Percentiles rank a stretch among this genome's conserved stretches.
Conservation (phyloP, 352 stramenopile species). For the Bremia lactucae region DNA sequence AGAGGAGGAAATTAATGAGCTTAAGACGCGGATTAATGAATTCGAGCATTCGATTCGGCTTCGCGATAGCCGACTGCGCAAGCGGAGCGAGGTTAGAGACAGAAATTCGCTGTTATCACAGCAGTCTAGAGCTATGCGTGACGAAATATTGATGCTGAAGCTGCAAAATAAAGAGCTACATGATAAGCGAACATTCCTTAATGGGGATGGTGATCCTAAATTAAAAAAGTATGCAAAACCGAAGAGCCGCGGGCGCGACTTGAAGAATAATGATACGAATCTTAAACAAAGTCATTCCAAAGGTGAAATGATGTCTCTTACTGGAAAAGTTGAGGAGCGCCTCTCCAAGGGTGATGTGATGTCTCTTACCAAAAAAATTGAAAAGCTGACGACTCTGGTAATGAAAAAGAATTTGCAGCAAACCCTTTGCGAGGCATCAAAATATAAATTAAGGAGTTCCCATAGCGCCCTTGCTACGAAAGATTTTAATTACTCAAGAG, state of each 20-base stretch:
- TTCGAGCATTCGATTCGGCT: slow-evolving; percentile 11
- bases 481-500: slow-evolving; percentile 35
- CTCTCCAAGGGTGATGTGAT: slow-evolving; percentile 33
- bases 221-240: slow-evolving; percentile 29
- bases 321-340: too few species aligned
- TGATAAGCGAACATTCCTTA: slow-evolving; percentile 7
- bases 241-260: slow-evolving; percentile 32
- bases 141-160: slow-evolving; percentile 37
- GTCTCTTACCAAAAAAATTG: slow-evolving; percentile 34
- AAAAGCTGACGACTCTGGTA: slow-evolving; percentile 36
- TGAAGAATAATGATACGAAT: slow-evolving; percentile 38
- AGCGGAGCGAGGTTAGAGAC: slow-evolving; percentile 2
- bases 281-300: slow-evolving; percentile 40
- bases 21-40: slow-evolving; percentile 24
- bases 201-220: slow-evolving; percentile 2
- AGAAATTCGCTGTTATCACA: slow-evolving; percentile 11
- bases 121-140: slow-evolving; percentile 23
- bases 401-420: slow-evolving; percentile 42
- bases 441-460: slow-evolving; percentile 1
- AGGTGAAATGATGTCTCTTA: slow-evolving; percentile 32
- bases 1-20: slow-evolving; percentile 31
- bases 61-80: slow-evolving; percentile 5
- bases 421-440: slow-evolving; percentile 18
- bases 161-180: slow-evolving; percentile 42
- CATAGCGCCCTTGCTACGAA: too few species aligned